Conservation (phyloP, 441 rosid species). For the Gossypium laxum region DNA sequence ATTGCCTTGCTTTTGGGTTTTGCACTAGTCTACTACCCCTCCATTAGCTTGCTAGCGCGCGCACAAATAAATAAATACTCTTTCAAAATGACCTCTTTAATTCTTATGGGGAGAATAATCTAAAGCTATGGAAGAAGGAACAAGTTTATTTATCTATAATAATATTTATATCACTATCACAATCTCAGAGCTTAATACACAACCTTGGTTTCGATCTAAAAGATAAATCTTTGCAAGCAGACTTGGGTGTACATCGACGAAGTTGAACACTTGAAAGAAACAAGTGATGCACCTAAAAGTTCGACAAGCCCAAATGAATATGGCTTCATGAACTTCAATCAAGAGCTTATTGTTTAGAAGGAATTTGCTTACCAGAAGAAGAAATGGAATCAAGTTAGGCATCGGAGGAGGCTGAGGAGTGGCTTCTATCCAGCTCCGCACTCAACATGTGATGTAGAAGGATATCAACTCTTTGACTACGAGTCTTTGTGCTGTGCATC, state of each 20-base stretch:
- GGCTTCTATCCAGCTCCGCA: slow-evolving; percentile 36
- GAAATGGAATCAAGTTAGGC: slow-evolving; percentile 11
- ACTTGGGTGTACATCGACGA: not conserved
- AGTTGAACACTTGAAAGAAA: not conserved
- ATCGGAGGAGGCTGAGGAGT: slow-evolving; percentile 17
- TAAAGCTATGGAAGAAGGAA: not conserved
- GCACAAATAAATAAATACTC: not conserved
- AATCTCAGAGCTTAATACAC: not conserved
- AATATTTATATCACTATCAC: not conserved
- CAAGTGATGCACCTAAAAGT: slow-evolving; percentile 1
- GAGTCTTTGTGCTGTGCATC: slow-evolving; percentile 60
- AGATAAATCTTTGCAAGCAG: not conserved
- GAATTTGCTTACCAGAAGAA: slow-evolving; percentile 17
- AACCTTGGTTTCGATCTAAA: not conserved
- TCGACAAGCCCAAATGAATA: not conserved
- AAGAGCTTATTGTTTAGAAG: not conserved
- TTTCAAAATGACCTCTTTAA: not conserved
- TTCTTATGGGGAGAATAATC: not conserved
- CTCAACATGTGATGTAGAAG: slow-evolving; percentile 94
- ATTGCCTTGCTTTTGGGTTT: not conserved
- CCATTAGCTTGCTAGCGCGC: not conserved
- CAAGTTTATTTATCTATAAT: not conserved
- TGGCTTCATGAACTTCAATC: not conserved
- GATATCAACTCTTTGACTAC: slow-evolving; percentile 78
- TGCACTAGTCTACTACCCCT: not conserved